A percentile compares a stretch with the other conserved stretches of the same genome.
These are phyloP conservation scores for Apiospora hydei DNA, from an alignment of 2,329 filamentous ascomycete species.

Conservation along the genomic window DNA sequence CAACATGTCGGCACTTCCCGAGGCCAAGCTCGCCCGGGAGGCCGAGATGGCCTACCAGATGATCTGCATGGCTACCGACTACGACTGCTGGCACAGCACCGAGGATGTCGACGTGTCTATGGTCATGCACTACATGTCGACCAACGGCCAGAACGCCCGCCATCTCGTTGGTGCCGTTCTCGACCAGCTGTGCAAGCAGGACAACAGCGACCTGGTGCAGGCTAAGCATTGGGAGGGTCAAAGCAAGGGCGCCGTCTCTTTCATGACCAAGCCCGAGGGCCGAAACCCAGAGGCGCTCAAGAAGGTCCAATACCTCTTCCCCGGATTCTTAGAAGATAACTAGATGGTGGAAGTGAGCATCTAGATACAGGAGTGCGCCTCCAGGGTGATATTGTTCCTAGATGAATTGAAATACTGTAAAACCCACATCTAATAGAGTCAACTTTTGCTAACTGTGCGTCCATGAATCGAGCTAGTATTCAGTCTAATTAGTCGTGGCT, in stretches of 20 bases:
- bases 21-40: slow-evolving; percentile 95
- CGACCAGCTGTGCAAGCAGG: slow-evolving; percentile 81
- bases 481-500: neutral
- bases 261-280: slow-evolving; percentile 82
- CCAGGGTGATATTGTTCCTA: neutral
- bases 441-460: neutral
- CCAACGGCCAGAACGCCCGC: slow-evolving; percentile 88
- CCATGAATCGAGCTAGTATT: neutral
- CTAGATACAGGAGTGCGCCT: neutral
- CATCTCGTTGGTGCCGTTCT: slow-evolving; percentile 85
- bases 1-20: slow-evolving; percentile 96
- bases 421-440: neutral
- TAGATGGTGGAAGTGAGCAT: slow-evolving; percentile 28
- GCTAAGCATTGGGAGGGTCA: slow-evolving; percentile 84
- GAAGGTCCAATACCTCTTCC: slow-evolving; percentile 87
- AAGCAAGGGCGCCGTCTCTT: slow-evolving; percentile 78
- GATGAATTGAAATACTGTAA: neutral
- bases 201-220: slow-evolving; percentile 76
- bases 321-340: slow-evolving; percentile 69
- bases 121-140: slow-evolving; percentile 96
- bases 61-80: slow-evolving; percentile 99
- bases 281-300: slow-evolving; percentile 77
- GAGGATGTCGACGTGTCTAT: slow-evolving; percentile 93
- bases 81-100: slow-evolving; percentile 93
- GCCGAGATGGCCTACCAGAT: slow-evolving; percentile 97